Base-by-base conservation (phyloP, 768 basidiomycete genomes). In the Crepidotus variabilis region DNA sequence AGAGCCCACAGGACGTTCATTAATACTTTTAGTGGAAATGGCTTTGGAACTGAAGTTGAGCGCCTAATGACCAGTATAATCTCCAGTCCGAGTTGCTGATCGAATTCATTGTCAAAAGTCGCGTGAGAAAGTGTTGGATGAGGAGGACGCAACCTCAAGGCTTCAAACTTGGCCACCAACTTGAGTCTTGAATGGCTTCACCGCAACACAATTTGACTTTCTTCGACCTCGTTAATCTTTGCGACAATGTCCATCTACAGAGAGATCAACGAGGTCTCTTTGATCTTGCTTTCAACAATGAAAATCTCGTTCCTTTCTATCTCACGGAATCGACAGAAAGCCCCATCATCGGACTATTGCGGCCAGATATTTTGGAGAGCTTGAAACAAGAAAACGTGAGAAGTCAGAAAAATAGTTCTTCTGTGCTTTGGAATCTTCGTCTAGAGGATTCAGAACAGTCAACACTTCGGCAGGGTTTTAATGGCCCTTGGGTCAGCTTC, bases 201-300 rank as follows among this genome's bases (percentile, higher is more conserved):
- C 53, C 56, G 33, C 48, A 59, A 35, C 46, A 50, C 32, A 60
- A 65, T 56, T 62, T 74, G 16, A 77, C 79, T 18, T 85, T 86
- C 62, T 77, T 93, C 22, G 79, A 87, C 22, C 66, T 94, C 56
- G 71, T 94, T 58, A 73, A 84, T 51, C 66, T 71, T 43, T 92
- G 89, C 77, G 84, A 94, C 69, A 94, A 94, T 69, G 84, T 83
- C 54, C 77, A 73, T 35, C 57, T 77, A 64, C 70, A 60, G 56
- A 50, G 61, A 47, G 57, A 65, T n/a, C 35, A 45, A 22, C 49
- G 61, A 49, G 63, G 65, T 2, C 63, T 72, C 33, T 71, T 57
- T 47, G 64, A 68, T 46, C 18, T 68, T 16, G 53, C 69, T 4
- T 69, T 57, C 39, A 32, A 61, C 24, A 60, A 68, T 13, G 81